Conservation (phyloP, 2,329 filamentous ascomycete genomes). For the Calonectria leucothoes region DNA sequence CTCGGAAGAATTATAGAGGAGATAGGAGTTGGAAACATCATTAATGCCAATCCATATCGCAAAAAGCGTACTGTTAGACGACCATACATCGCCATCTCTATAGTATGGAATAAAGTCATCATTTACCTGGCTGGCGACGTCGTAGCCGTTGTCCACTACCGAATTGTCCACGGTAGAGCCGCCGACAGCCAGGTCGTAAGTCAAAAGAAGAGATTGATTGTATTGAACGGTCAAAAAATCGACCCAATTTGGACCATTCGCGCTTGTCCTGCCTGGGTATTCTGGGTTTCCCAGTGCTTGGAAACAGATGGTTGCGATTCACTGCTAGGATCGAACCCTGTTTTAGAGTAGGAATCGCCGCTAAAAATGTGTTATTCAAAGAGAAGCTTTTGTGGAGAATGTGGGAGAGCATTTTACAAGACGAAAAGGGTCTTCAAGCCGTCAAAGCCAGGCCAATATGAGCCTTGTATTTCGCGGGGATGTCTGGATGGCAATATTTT, state of each 20-base stretch:
- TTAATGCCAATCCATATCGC: conserved; percentile 4
- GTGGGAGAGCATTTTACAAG: background rate
- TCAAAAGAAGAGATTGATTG: background rate
- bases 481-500: background rate
- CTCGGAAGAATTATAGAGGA: background rate
- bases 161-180: background rate
- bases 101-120: background rate
- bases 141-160: background rate
- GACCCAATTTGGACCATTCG: conserved; percentile 5
- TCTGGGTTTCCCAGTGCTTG: background rate
- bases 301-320: background rate
- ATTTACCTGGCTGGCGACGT: background rate
- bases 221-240: background rate
- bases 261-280: background rate
- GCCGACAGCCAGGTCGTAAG: background rate
- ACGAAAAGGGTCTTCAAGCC: background rate
- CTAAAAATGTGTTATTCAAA: background rate
- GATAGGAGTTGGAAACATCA: conserved; percentile 1
- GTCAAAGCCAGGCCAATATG: background rate
- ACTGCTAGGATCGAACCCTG: background rate
- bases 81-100: background rate
- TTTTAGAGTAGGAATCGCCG: conserved; percentile 4
- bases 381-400: background rate
- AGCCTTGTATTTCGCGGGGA: too few species aligned
- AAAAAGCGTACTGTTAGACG: background rate